Base-by-base conservation (phyloP, 1,284 basidiomycete species). In the Macrocystidia cucumis region DNA sequence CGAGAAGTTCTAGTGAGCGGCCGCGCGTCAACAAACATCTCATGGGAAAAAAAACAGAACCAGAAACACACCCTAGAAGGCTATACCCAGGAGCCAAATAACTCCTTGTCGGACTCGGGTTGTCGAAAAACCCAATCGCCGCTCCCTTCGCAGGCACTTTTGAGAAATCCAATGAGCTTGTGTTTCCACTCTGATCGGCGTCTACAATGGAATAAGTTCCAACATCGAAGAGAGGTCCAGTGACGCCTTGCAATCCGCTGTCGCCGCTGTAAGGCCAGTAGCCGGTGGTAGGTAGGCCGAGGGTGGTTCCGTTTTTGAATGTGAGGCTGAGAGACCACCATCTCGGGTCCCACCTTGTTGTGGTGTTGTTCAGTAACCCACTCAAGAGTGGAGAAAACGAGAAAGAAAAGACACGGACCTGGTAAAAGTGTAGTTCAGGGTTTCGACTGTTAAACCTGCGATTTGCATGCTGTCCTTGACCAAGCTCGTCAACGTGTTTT, bases 181-280 rank as follows among this genome's bases (percentile, higher is more conserved):
- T 34, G 30, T 50, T 41, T 16, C 28, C 46, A 16, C 32, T 37
- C 31, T 45, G 34, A 28, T 43, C 36, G 3, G 44, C 8, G 23
- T 25, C 42, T 21, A 38, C 29, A 18, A 55, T 32, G 17, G 42
- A 49, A 38, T 44, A 54, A 8, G 39, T 50, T 1, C 53, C 53
- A 4, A 42, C 49, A 32, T 55, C 52, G 23, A 43, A 30, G 5
- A 55, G n/a, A 2, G 50, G 50, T 7, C 43, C 51, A 1, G 49
- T 54, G 31, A 52, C 46, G 20, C 53, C 52, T 25, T 38, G 20
- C 16, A 48, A 33, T 5, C 47, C 48, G 21, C 51, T 54, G 35
- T 50, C 40, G 11, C 53, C 52, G 18, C 49, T 51, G 25, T 54
- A 55, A 1, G 53, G 53, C 53, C 53, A 55, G 34, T 47, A 55